phyloP scores from a whole-genome alignment of 148 eudicot genomes.

The Cornus controversa region DNA sequence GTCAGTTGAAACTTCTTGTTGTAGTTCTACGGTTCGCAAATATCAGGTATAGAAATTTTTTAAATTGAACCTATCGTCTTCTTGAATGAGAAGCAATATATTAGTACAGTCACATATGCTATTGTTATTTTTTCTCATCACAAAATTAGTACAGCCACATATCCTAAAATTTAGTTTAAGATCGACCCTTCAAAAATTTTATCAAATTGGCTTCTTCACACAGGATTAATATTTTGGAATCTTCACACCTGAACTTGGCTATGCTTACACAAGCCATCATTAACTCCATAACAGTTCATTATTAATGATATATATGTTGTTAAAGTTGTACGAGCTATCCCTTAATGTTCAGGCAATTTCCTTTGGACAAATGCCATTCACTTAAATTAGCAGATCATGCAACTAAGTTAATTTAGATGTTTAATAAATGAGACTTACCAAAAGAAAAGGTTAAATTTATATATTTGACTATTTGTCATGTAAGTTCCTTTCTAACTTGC shows the following conservation, averaged over 20 bases:
- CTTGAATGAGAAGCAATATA: not conserved
- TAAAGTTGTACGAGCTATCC: not conserved
- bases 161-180: not conserved
- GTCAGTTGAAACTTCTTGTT: no score
- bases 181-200: not conserved
- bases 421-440: no score
- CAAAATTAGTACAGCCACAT: no score
- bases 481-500: not conserved
- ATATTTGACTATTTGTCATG: no score
- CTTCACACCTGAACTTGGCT: not conserved
- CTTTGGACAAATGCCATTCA: not conserved
- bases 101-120: not conserved
- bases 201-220: not conserved
- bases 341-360: not conserved
- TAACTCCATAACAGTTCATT: not conserved
- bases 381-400: not conserved
- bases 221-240: no score
- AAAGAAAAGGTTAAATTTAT: no score
- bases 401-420: not conserved
- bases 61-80: not conserved
- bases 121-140: not conserved
- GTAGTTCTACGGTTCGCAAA: slow-evolving; percentile 67
- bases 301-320: not conserved
- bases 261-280: not conserved
- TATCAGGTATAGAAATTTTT: slow-evolving; percentile 55